Percentiles rank a stretch among this genome's conserved stretches.
Evolutionary conservation across 2,329 filamentous ascomycete genomes (phyloP).

Genomic region (Verticillium dahliae): DNA sequence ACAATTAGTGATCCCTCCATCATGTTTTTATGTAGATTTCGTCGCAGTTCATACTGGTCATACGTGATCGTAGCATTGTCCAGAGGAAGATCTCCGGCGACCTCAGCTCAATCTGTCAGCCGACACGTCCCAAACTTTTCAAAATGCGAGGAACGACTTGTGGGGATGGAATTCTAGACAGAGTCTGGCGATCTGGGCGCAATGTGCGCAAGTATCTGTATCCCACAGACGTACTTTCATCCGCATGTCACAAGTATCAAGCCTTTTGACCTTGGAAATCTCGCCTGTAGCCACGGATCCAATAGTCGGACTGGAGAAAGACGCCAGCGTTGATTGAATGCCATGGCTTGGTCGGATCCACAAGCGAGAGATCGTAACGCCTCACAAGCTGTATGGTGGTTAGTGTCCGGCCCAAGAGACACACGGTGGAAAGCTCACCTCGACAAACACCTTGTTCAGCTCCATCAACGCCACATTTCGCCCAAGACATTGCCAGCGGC

Average conservation of each 20-base stretch:
- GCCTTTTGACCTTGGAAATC: background rate
- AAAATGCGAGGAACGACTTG: too few species aligned
- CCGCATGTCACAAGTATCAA: background rate
- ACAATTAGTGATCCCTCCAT: too few species aligned
- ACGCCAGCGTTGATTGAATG: constrained; percentile 21
- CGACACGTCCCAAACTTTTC: too few species aligned
- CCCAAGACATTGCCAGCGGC: constrained; percentile 31
- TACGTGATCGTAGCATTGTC: too few species aligned
- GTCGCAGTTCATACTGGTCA: too few species aligned
- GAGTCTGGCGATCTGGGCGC: too few species aligned
- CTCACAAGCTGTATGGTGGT: background rate
- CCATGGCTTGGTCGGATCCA: constrained; percentile 23
- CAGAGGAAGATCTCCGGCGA: too few species aligned
- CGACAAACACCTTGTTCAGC: constrained; percentile 21
- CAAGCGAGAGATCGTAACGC: constrained; percentile 24
- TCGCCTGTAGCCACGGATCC: constrained; percentile 9
- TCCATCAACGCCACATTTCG: constrained; percentile 30
- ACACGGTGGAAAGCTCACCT: constrained; percentile 12
- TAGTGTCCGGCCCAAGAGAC: constrained; percentile 8
- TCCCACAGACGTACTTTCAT: too few species aligned
- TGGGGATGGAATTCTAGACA: too few species aligned
- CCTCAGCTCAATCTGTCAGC: too few species aligned
- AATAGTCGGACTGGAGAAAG: constrained; percentile 22
- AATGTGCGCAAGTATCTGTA: too few species aligned
- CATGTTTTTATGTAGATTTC: too few species aligned